Percentiles rank a stretch among this genome's conserved stretches.
Evolutionary conservation across 306 rosid species (phyloP).

Genomic region (Neltuma alba): DNA sequence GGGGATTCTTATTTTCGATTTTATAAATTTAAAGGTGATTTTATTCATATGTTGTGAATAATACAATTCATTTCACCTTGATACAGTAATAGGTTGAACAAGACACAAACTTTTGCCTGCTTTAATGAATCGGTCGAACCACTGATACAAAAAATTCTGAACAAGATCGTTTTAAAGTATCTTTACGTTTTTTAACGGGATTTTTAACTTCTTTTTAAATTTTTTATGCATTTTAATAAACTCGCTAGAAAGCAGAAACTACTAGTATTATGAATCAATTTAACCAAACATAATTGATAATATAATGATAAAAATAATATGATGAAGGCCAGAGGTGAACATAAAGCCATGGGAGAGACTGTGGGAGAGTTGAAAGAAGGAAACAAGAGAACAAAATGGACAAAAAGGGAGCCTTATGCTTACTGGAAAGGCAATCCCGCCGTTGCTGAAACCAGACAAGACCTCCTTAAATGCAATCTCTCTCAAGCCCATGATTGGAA

Average conservation of each 20-base stretch:
- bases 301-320: background rate
- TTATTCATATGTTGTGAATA: too few species aligned
- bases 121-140: too few species aligned
- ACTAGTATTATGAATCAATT: background rate
- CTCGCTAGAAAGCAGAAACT: background rate
- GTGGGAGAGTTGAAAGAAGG: conserved; percentile 71
- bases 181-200: background rate
- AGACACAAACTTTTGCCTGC: too few species aligned
- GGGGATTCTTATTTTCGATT: too few species aligned
- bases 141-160: background rate
- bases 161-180: background rate
- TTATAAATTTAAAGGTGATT: too few species aligned
- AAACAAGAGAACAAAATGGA: conserved; percentile 63
- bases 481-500: conserved; percentile 80
- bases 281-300: background rate
- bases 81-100: too few species aligned
- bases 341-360: conserved; percentile 83
- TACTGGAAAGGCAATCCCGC: conserved; percentile 91
- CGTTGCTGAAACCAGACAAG: conserved; percentile 75
- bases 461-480: conserved; percentile 84
- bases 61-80: too few species aligned
- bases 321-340: conserved; percentile 74
- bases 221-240: background rate
- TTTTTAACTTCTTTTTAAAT: background rate
- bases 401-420: conserved; percentile 77